Conservation (phyloP, 495 filamentous ascomycete species). For the Parathielavia appendiculata region DNA sequence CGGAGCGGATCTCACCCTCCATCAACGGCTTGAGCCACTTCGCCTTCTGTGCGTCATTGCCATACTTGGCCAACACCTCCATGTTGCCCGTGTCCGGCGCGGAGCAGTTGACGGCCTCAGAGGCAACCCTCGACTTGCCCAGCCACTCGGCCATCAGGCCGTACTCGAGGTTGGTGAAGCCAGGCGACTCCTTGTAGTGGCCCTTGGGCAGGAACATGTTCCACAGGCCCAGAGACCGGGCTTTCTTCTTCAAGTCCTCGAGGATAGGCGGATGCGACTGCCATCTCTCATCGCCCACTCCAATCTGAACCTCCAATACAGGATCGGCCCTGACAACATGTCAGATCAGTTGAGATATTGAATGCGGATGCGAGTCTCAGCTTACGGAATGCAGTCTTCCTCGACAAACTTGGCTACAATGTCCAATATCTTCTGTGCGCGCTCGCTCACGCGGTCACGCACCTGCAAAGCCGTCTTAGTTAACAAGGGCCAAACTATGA, state of each 20-base stretch:
- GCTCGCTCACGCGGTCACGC: constrained; percentile 64
- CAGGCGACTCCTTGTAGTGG: constrained; percentile 90
- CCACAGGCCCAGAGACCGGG: constrained; percentile 83
- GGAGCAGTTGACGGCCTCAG: constrained; percentile 86
- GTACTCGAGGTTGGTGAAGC: constrained; percentile 87
- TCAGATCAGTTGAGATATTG: constrained; percentile 12
- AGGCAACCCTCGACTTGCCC: constrained; percentile 71
- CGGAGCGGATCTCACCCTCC: constrained; percentile 79
- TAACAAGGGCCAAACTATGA: constrained; percentile 6
- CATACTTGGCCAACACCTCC: constrained; percentile 93
- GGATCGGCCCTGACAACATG: constrained; percentile 56
- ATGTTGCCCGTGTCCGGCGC: constrained; percentile 94
- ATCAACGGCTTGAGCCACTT: constrained; percentile 79
- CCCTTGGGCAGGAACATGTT: constrained; percentile 95
- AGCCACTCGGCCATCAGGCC: constrained; percentile 88
- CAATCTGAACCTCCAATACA: constrained; percentile 72
- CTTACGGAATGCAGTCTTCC: constrained; percentile 82
- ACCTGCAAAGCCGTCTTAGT: constrained; percentile 40
- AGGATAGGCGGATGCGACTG: constrained; percentile 71
- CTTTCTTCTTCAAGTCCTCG: constrained; percentile 82
- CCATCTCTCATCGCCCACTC: constrained; percentile 68
- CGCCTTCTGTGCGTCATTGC: constrained; percentile 81
- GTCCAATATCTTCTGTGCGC: constrained; percentile 61
- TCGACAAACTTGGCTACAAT: constrained; percentile 94
- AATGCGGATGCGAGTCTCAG: constrained; percentile 8